Evolutionary conservation across 495 filamentous ascomycete species (phyloP).

Genomic region (Filosporella fistucella): DNA sequence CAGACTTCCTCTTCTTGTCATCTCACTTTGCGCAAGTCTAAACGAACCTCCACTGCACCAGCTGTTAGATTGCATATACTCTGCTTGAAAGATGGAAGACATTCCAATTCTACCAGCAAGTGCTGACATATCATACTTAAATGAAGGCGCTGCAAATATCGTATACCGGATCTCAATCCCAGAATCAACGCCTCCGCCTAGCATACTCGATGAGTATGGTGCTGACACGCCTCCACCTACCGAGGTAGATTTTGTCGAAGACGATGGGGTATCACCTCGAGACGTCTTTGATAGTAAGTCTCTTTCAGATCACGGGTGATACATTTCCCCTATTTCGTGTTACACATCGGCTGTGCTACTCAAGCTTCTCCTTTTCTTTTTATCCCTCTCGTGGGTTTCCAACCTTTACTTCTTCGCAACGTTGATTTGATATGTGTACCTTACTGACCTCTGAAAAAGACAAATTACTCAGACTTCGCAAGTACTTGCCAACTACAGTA

Average conservation of each 20-base stretch:
- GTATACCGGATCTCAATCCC: slow-evolving; percentile 18
- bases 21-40: no score
- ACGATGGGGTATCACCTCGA: neutral
- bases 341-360: no score
- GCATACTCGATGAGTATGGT: slow-evolving; percentile 11
- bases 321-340: no score
- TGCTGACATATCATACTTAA: slow-evolving; percentile 9
- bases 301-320: neutral
- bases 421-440: neutral
- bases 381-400: neutral
- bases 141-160: slow-evolving; percentile 25
- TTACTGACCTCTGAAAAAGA: slow-evolving; percentile 13
- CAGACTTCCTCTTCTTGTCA: no score
- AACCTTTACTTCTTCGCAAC: neutral
- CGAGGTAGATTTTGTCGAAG: slow-evolving; percentile 9
- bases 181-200: slow-evolving; percentile 3
- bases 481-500: slow-evolving; percentile 21
- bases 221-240: slow-evolving; percentile 18
- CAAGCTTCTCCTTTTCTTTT: neutral
- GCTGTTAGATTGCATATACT: no score
- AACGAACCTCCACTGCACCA: neutral
- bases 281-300: slow-evolving; percentile 16
- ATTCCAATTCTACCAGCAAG: slow-evolving; percentile 8
- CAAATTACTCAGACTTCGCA: slow-evolving; percentile 22
- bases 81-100: no score